Percentiles rank a stretch among this genome's conserved stretches.
phyloP scores from a whole-genome alignment of 345 rosid genomes.

The Geranium brycei region DNA sequence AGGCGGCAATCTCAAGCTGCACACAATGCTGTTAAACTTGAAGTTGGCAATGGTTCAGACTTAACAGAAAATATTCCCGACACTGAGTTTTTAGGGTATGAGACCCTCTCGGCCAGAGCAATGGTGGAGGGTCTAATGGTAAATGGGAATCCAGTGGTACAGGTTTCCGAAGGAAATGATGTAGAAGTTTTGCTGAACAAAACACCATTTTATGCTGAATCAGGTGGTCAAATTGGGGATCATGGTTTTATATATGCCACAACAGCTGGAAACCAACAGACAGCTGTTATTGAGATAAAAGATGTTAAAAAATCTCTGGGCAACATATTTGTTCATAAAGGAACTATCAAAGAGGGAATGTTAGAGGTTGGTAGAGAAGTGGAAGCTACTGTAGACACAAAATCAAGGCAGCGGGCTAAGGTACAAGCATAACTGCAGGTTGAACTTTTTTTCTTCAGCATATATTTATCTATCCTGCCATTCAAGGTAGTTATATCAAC shows the following conservation, averaged over 20 bases:
- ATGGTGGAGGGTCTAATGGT: constrained; percentile 64
- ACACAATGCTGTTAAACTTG: constrained; percentile 66
- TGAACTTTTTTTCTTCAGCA: constrained; percentile 5
- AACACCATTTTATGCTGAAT: constrained; percentile 93
- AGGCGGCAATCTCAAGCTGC: constrained; percentile 86
- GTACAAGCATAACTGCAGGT: constrained; percentile 23
- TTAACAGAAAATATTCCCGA: constrained; percentile 38
- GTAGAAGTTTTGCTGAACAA: constrained; percentile 74
- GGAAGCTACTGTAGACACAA: constrained; percentile 71
- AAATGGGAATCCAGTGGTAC: constrained; percentile 65
- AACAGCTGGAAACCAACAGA: constrained; percentile 30
- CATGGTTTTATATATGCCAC: constrained; percentile 54
- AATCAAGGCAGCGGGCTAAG: constrained; percentile 72
- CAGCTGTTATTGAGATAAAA: constrained; percentile 63
- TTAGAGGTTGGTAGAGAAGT: constrained; percentile 85
- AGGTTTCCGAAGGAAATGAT: constrained; percentile 69
- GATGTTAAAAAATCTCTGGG: constrained; percentile 75
- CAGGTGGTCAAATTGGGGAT: constrained; percentile 94
- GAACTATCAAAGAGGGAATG: constrained; percentile 57
- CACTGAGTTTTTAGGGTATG: constrained; percentile 77
- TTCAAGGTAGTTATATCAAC: background rate
- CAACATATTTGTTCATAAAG: constrained; percentile 70
- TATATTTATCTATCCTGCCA: background rate
- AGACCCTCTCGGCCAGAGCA: constrained; percentile 57
- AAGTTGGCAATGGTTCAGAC: constrained; percentile 44